A percentile compares a stretch with the other conserved stretches of the same genome.
Evolutionary conservation across 1,284 basidiomycete genomes (phyloP).

Genomic region (Leccinum huronense): DNA sequence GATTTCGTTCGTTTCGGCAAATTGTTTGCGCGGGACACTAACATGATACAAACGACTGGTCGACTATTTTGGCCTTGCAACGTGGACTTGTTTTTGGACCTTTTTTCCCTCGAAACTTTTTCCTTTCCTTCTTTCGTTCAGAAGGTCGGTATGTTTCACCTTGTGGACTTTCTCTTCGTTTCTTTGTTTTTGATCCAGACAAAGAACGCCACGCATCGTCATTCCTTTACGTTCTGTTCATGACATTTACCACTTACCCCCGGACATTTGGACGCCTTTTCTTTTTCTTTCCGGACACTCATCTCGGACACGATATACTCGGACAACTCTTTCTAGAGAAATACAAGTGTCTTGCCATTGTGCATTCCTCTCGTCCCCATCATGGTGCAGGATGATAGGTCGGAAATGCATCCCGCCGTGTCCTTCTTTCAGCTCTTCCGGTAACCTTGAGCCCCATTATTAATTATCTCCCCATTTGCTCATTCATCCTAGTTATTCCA

Average conservation of each 20-base stretch:
- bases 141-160: not conserved
- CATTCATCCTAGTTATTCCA: slow-evolving; percentile 36
- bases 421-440: slow-evolving; percentile 27
- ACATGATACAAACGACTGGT: not conserved
- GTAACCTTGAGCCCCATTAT: slow-evolving; percentile 6
- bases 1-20: slow-evolving; percentile 8
- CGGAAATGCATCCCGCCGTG: slow-evolving; percentile 6
- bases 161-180: not conserved
- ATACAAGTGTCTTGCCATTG: not conserved
- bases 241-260: not conserved
- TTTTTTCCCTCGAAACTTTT: slow-evolving; percentile 1
- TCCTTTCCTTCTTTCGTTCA: not conserved
- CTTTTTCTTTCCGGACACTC: not conserved
- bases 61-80: not conserved
- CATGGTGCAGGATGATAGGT: no score
- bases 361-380: no score
- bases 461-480: not conserved
- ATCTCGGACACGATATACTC: not conserved
- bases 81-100: slow-evolving; percentile 19
- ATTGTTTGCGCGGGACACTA: not conserved
- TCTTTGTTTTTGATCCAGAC: not conserved
- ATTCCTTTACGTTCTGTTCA: slow-evolving; percentile 1
- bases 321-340: slow-evolving; percentile 1
- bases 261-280: not conserved
- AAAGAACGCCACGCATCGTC: slow-evolving; percentile 1